These are phyloP conservation scores for Endoconidiophora polonica DNA, from an alignment of 2,329 filamentous ascomycete genomes.

Conservation along the genomic window DNA sequence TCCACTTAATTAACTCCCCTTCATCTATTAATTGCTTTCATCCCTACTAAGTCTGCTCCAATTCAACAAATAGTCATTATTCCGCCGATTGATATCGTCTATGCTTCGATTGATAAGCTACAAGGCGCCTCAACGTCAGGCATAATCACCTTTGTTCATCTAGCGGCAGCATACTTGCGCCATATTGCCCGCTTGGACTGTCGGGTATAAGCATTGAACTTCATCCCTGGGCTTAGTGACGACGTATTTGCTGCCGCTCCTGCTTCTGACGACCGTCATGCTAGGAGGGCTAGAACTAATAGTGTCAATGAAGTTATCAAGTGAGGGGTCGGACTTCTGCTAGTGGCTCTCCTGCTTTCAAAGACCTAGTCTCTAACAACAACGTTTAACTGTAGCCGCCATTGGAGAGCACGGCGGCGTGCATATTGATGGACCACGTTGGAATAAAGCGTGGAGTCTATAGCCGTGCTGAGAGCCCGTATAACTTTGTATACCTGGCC, in stretches of 20 bases:
- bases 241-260: constrained; percentile 18
- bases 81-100: constrained; percentile 15
- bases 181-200: constrained; percentile 18
- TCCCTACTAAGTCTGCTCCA: neutral
- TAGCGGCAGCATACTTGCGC: constrained; percentile 17
- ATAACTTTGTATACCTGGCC: constrained; percentile 34
- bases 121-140: constrained; percentile 14
- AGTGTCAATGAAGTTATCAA: constrained; percentile 42
- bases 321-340: constrained; percentile 35
- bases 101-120: constrained; percentile 17
- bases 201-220: constrained; percentile 17
- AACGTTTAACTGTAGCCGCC: constrained; percentile 34
- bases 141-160: constrained; percentile 17
- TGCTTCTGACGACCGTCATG: constrained; percentile 18
- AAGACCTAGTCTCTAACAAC: constrained; percentile 29
- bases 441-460: constrained; percentile 41
- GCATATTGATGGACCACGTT: constrained; percentile 37
- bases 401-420: constrained; percentile 33
- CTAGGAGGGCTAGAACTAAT: constrained; percentile 36
- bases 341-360: constrained; percentile 37
- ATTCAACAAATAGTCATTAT: neutral
- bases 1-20: neutral
- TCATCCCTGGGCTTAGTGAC: constrained; percentile 17
- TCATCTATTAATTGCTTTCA: neutral
- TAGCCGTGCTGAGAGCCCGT: constrained; percentile 38